A percentile compares a stretch with the other conserved stretches of the same genome.
Conservation (phyloP, 148 eudicot species). For the Tetragonia tetragonoides region DNA sequence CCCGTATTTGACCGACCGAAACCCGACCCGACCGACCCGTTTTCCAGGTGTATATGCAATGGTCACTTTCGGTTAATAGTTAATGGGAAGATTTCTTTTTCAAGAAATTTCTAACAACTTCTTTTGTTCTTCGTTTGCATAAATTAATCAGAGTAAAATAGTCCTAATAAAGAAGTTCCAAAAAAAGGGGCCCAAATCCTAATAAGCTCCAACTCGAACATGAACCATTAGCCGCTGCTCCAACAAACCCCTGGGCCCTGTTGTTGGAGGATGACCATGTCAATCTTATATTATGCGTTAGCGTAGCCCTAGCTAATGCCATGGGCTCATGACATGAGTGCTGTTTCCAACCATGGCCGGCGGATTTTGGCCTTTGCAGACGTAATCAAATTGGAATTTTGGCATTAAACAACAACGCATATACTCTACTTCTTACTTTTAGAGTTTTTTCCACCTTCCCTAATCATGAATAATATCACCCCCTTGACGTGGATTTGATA, state of each 20-base stretch:
- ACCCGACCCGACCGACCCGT: too few species aligned
- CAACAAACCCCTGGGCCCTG: neutral
- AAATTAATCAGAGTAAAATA: too few species aligned
- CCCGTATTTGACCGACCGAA: too few species aligned
- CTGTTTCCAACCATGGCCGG: neutral
- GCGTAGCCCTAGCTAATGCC: too few species aligned
- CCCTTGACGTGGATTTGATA: neutral
- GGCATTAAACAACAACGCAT: conserved; percentile 3
- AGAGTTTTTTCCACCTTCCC: conserved; percentile 8
- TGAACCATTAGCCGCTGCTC: too few species aligned
- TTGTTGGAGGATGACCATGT: neutral
- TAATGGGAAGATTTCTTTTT: too few species aligned
- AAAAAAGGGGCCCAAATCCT: neutral
- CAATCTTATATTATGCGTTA: too few species aligned
- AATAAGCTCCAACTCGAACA: conserved; percentile 3
- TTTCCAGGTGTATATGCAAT: too few species aligned
- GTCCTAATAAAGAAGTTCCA: too few species aligned
- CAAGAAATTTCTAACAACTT: too few species aligned
- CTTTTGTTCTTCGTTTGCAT: too few species aligned
- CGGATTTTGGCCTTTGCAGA: neutral
- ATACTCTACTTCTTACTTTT: neutral
- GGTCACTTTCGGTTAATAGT: too few species aligned
- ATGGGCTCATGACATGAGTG: neutral
- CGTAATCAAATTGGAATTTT: conserved; percentile 11
- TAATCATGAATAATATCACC: neutral